phyloP scores from a whole-genome alignment of 2,329 filamentous ascomycete species.

The Cadophora luteo-olivacea region DNA sequence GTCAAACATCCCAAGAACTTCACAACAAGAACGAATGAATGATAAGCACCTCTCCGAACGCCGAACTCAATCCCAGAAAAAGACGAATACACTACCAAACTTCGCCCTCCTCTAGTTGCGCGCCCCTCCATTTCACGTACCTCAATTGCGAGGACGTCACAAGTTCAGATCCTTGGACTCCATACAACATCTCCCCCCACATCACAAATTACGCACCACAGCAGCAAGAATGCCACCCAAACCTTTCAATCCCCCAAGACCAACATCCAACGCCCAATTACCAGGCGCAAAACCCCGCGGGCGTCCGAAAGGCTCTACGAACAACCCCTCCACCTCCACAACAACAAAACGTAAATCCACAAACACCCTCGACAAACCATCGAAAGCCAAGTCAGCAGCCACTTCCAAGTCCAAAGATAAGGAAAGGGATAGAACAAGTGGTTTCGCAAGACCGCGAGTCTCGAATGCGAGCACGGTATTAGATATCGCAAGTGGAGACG shows the following conservation, averaged over 20 bases:
- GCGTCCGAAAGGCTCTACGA: conserved; percentile 25
- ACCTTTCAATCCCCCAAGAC: conserved; percentile 43
- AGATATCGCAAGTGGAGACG: conserved; percentile 15
- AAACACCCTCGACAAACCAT: background rate
- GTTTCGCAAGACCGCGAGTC: conserved; percentile 8
- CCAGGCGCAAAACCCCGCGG: conserved; percentile 23
- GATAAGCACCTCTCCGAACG: too few species aligned
- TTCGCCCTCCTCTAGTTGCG: background rate
- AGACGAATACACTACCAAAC: background rate
- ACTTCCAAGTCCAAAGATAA: conserved; percentile 15
- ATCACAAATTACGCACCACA: background rate
- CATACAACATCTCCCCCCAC: background rate
- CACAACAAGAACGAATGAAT: background rate
- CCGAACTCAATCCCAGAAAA: background rate
- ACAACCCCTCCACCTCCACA: conserved; percentile 1
- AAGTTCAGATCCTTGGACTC: too few species aligned
- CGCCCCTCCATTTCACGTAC: background rate
- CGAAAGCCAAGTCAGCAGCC: conserved; percentile 18
- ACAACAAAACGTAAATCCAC: conserved; percentile 20
- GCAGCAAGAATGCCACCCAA: conserved; percentile 40
- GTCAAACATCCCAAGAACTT: background rate
- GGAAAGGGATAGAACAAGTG: background rate
- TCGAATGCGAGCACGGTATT: conserved; percentile 17
- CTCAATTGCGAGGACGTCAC: background rate
- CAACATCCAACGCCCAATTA: conserved; percentile 19